These are phyloP conservation scores for Diaporthe nobilis DNA, from an alignment of 2,329 filamentous ascomycete genomes.

Conservation along the genomic window DNA sequence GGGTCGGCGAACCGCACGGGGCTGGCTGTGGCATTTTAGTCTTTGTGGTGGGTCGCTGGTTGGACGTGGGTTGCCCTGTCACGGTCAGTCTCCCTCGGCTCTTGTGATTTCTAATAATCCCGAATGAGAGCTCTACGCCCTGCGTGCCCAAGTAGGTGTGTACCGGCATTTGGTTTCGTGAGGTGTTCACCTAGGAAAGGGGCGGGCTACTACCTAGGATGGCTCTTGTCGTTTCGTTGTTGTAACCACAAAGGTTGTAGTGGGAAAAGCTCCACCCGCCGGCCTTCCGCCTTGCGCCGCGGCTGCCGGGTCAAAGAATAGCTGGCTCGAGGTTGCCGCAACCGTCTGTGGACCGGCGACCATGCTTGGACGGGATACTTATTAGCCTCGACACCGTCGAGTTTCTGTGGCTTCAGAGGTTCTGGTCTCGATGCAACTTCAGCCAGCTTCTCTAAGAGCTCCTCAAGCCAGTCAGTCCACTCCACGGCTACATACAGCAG, in stretches of 20 bases:
- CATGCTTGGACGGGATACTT: background rate
- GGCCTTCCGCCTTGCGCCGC: background rate
- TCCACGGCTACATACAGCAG: background rate
- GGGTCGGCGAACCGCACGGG: slow-evolving; percentile 14
- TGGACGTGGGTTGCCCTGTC: slow-evolving; percentile 1
- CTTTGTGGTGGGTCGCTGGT: slow-evolving; percentile 9
- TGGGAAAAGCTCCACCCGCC: slow-evolving; percentile 11
- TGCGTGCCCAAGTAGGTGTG: background rate
- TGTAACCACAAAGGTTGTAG: background rate
- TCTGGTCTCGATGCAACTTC: background rate
- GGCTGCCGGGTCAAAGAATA: slow-evolving; percentile 2
- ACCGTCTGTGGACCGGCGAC: slow-evolving; percentile 10
- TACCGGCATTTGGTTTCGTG: background rate
- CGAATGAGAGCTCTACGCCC: background rate
- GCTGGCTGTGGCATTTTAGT: background rate
- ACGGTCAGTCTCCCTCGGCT: background rate
- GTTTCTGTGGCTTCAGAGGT: background rate
- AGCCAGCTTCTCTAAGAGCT: background rate
- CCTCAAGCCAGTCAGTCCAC: background rate
- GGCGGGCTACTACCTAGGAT: background rate
- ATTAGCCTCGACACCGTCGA: slow-evolving; percentile 6
- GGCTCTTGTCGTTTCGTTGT: background rate
- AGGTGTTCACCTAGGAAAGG: background rate
- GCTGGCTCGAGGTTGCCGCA: slow-evolving; percentile 1
- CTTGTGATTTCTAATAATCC: background rate